These are phyloP conservation scores for Pleomassaria siparia DNA, from an alignment of 2,329 filamentous ascomycete species.

Conservation along the genomic window DNA sequence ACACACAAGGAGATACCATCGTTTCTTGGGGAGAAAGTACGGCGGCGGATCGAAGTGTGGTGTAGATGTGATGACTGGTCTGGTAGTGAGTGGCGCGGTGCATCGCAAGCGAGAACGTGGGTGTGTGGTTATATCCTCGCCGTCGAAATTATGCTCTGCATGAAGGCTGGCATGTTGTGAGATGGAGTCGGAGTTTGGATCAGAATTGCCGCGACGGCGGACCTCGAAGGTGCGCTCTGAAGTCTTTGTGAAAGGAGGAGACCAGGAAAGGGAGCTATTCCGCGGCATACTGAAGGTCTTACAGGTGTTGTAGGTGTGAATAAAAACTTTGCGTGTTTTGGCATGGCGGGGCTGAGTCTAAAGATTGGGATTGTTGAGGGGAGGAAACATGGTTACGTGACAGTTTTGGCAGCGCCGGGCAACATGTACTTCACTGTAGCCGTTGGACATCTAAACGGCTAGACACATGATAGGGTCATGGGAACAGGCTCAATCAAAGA, in stretches of 20 bases:
- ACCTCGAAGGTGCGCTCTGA: background rate
- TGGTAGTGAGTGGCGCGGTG: background rate
- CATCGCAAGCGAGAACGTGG: background rate
- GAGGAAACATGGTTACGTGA: background rate
- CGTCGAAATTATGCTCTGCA: background rate
- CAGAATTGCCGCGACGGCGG: background rate
- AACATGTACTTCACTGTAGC: too few relatives aligned
- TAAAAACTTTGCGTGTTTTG: background rate
- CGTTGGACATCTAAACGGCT: too few relatives aligned
- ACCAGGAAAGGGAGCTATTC: background rate
- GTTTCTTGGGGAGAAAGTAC: background rate
- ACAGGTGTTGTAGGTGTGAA: background rate
- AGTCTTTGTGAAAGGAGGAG: background rate
- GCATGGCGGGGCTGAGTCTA: background rate
- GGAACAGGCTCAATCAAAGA: too few relatives aligned
- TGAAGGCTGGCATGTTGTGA: background rate
- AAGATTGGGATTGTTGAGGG: background rate
- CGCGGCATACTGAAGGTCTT: background rate
- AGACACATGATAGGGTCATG: too few relatives aligned
- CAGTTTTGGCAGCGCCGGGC: too few relatives aligned
- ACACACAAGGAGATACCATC: background rate
- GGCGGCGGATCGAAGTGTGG: conserved; percentile 1
- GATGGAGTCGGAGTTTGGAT: background rate
- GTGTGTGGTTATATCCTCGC: background rate
- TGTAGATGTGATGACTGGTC: background rate